phyloP scores from a whole-genome alignment of 2,329 filamentous ascomycete genomes.

The Chalaropsis ovoidea region DNA sequence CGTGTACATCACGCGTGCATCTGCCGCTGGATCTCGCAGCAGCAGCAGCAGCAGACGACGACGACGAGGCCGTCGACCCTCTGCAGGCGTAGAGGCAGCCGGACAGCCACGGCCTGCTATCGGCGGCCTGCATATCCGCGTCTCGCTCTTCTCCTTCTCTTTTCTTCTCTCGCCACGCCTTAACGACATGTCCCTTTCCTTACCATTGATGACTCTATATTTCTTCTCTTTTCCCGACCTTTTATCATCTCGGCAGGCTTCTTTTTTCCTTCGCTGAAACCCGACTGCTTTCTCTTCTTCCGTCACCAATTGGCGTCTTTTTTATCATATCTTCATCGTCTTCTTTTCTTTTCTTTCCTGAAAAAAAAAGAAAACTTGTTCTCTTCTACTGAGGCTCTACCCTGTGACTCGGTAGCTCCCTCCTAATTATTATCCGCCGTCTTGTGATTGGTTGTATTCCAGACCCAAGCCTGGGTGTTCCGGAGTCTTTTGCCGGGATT shows the following conservation, averaged over 20 bases:
- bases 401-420: constrained; percentile 5
- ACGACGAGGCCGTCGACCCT: background rate
- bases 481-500: constrained; percentile 7
- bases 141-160: background rate
- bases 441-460: constrained; percentile 12
- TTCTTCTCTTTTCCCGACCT: background rate
- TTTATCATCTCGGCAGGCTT: background rate
- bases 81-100: background rate
- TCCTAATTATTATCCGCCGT: background rate
- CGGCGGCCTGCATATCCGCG: background rate
- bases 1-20: constrained; percentile 21
- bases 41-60: background rate
- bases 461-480: background rate
- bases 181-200: background rate
- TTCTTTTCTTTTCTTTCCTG: background rate
- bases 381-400: constrained; percentile 2
- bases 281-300: background rate
- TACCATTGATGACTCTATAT: constrained; percentile 1
- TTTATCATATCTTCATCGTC: background rate
- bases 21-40: background rate
- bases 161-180: background rate
- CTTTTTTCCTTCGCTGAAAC: background rate
- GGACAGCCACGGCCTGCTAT: background rate
- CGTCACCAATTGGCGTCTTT: background rate
- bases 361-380: background rate